These are phyloP conservation scores for Linum usitatissimum DNA, from an alignment of 345 rosid genomes.

Conservation along the genomic window DNA sequence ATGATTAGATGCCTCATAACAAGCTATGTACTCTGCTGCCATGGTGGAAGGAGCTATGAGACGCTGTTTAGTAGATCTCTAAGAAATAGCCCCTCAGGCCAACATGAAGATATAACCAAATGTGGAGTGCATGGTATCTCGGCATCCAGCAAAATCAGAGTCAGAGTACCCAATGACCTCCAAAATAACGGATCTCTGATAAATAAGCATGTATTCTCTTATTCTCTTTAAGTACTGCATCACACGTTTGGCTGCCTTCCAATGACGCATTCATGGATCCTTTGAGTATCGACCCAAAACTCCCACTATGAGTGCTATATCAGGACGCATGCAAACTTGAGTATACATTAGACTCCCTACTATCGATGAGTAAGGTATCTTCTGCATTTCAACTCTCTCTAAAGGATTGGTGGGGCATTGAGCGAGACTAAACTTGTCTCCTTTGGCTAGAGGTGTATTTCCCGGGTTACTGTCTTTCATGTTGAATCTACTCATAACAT, in stretches of 20 bases:
- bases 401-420: neutral
- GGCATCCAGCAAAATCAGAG: slow-evolving; percentile 8
- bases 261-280: neutral
- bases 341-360: neutral
- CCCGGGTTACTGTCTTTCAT: too few relatives aligned
- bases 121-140: neutral
- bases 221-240: neutral
- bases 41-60: too few relatives aligned
- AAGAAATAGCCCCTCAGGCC: too few relatives aligned
- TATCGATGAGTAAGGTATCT: neutral
- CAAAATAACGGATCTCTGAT: neutral
- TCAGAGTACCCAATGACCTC: slow-evolving; percentile 3
- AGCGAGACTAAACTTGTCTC: too few relatives aligned
- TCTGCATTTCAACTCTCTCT: neutral
- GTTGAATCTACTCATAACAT: too few relatives aligned
- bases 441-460: too few relatives aligned
- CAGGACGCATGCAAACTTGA: slow-evolving; percentile 6
- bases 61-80: too few relatives aligned
- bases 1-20: too few relatives aligned
- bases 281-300: neutral
- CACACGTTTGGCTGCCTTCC: neutral
- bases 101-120: too few relatives aligned
- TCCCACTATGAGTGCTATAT: neutral
- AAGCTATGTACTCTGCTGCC: too few relatives aligned
- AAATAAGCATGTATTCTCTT: slow-evolving; percentile 1